Evolutionary conservation across 441 rosid genomes (phyloP), one percentile per base, ranked within the genome.

Genomic region (Erodium trifolium): DNA sequence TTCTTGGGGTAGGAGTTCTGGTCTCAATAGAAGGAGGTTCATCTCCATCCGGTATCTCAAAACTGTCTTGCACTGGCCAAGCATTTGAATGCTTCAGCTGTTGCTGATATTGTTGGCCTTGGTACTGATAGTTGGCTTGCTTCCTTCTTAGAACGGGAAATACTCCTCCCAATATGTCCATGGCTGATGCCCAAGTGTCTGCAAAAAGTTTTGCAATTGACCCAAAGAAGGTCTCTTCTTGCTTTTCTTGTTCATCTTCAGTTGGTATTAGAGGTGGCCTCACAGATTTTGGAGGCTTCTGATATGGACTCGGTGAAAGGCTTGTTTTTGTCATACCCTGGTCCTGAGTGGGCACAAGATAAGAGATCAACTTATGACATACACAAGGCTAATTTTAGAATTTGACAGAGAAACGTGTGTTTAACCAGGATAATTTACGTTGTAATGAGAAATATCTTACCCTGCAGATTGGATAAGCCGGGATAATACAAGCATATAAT

Each of bases 61-160:
- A 91, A 84, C 99, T 94, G 71, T 94, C 99, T 80, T 94, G 97
- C 74, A 75, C 78, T 0, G 97, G 96, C 99, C 99, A 93, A 19
- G 85, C 41, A 59, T 77, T 67, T 57, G 86, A 57, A 73, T 77
- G 69, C 67, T 78, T 77, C 76, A 75, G 74, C 19, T 77, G 81
- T 57, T 78, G 81, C 45, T 51, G 77, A 39, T 79, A 76, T 68
- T 79, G 69, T 17, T 47, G 81, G 68, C 67, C 70, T 34, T 60
- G 78, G 64, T 77, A 79, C 51, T 80, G 81, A 76, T 82, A 68
- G 72, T 63, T 73, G 0, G 19, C 68, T 63, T 82, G 79, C 82
- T 80, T 85, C 81, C 74, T 89, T 72, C 75, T 82, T 49, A 84
- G 74, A 77, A 85, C 79, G 41, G 92, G 96, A 79, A 88, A 57